Percentiles rank a stretch among this genome's conserved stretches.
phyloP scores from a whole-genome alignment of 2,329 filamentous ascomycete species.

The Zymoseptoria crescenta region DNA sequence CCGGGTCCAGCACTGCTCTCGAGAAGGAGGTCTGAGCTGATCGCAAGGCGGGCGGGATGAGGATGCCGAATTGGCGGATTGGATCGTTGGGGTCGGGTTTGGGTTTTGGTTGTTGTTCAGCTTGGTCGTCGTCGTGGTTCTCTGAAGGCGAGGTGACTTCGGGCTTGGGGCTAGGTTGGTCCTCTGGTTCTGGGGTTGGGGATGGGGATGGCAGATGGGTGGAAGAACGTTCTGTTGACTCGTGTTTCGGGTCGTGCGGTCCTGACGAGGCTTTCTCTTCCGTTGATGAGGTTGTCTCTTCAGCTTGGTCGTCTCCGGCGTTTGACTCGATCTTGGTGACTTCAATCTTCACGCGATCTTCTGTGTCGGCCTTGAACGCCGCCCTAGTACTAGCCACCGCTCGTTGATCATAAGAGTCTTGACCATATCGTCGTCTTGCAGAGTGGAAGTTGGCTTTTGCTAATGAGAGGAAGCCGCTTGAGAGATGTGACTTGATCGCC shows the following conservation, averaged over 20 bases:
- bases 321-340: constrained; percentile 25
- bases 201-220: background rate
- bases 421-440: constrained; percentile 54
- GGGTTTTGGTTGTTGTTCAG: background rate
- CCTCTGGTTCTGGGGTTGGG: background rate
- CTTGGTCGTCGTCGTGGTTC: background rate
- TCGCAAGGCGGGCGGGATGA: constrained; percentile 42
- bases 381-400: constrained; percentile 9
- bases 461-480: constrained; percentile 45
- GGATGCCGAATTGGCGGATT: constrained; percentile 48
- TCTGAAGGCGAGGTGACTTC: constrained; percentile 5
- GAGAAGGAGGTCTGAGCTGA: constrained; percentile 53
- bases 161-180: no score
- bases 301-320: background rate
- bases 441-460: constrained; percentile 68
- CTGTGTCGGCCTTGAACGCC: background rate
- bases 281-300: background rate
- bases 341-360: background rate
- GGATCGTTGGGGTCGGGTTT: constrained; percentile 42
- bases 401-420: constrained; percentile 63
- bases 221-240: no score
- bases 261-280: no score
- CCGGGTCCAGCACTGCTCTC: constrained; percentile 46
- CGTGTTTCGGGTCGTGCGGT: no score
- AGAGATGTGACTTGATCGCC: constrained; percentile 48